phyloP scores from a whole-genome alignment of 805 yeast genomes.

The Wickerhamiella qilinensis region DNA sequence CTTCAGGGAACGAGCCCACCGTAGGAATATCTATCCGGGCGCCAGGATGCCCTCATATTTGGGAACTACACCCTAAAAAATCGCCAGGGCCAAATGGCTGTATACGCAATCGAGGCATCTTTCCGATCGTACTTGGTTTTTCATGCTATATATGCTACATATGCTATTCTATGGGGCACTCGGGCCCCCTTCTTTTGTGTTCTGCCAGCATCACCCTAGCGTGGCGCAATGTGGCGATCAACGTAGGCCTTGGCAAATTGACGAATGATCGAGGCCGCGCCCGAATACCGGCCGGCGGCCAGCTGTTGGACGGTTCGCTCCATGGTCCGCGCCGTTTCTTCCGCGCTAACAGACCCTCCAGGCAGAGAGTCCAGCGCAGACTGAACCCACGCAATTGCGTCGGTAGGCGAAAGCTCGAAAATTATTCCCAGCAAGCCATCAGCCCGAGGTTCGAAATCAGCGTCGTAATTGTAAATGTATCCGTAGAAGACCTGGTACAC shows the following conservation, averaged over 20 bases:
- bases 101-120: too few species aligned
- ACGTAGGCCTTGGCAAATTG: slow-evolving; percentile 39
- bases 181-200: too few species aligned
- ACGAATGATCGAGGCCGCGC: slow-evolving; percentile 52
- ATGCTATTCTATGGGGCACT: too few species aligned
- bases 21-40: too few species aligned
- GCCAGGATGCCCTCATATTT: too few species aligned
- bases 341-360: slow-evolving; percentile 40
- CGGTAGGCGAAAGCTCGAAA: slow-evolving; percentile 20
- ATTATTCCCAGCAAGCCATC: slow-evolving; percentile 10
- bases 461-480: slow-evolving; percentile 48
- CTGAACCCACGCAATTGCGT: slow-evolving; percentile 48
- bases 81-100: too few species aligned
- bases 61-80: too few species aligned
- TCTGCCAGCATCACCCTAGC: too few species aligned
- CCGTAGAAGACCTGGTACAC: slow-evolving; percentile 44
- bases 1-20: too few species aligned
- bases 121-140: too few species aligned
- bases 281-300: slow-evolving; percentile 51
- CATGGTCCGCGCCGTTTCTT: slow-evolving; percentile 51
- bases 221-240: slow-evolving; percentile 13
- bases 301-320: slow-evolving; percentile 14
- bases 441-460: slow-evolving; percentile 17
- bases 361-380: slow-evolving; percentile 43
- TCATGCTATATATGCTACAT: too few species aligned